Conservation (phyloP, 2,329 filamentous ascomycete genomes). For the Trichoderma simmonsii region DNA sequence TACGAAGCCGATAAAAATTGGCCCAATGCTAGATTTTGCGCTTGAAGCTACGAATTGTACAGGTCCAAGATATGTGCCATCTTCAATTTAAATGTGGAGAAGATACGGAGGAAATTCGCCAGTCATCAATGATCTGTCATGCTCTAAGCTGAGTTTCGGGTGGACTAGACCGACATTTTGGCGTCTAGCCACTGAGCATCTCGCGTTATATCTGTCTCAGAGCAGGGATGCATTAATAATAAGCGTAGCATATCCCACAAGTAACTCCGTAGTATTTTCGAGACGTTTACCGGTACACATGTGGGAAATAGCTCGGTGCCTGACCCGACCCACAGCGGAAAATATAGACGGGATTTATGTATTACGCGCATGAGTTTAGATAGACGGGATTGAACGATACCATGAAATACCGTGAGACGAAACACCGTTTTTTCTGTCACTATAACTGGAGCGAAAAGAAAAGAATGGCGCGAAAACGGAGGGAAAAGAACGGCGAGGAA, state of each 20-base stretch:
- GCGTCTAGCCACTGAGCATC: neutral
- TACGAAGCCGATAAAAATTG: neutral
- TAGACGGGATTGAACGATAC: neutral
- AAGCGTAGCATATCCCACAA: neutral
- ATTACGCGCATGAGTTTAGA: neutral
- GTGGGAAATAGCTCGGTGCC: neutral
- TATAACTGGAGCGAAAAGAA: neutral
- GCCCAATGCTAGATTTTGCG: neutral
- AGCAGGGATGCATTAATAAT: neutral
- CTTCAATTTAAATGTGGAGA: neutral
- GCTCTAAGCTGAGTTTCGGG: neutral
- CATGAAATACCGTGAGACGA: neutral
- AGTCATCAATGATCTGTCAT: conserved; percentile 5
- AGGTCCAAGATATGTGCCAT: neutral
- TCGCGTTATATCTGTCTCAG: neutral
- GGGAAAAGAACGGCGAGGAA: neutral
- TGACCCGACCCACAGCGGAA: neutral
- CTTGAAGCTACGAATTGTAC: neutral
- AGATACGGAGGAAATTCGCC: neutral
- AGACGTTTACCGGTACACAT: neutral
- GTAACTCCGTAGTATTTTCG: neutral
- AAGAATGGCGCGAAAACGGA: too few species aligned
- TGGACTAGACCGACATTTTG: neutral
- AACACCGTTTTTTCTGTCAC: too few species aligned
- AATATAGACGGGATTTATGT: neutral